These are phyloP conservation scores for Trichoderma gracile DNA, from an alignment of 2,329 filamentous ascomycete species.

Conservation along the genomic window DNA sequence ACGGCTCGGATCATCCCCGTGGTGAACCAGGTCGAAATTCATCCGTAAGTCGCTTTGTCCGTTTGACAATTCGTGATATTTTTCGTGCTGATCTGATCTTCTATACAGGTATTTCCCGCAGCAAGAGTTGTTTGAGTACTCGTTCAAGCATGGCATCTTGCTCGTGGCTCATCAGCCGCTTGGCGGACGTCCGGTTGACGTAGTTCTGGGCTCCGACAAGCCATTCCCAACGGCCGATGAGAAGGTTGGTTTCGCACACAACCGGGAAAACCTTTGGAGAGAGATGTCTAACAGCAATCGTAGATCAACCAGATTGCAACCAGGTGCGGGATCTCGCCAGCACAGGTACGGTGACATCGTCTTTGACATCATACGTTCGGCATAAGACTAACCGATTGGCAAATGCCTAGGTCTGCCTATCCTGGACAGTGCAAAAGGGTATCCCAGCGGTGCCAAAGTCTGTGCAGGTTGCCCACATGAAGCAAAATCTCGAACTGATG, in stretches of 20 bases:
- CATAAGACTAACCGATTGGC: too few relatives aligned
- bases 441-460: conserved; percentile 4
- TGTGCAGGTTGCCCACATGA: background rate
- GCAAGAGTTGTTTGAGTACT: conserved; percentile 8
- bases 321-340: background rate
- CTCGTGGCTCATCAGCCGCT: conserved; percentile 16
- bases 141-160: background rate
- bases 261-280: background rate
- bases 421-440: conserved; percentile 14
- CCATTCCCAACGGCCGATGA: conserved; percentile 5
- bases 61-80: background rate
- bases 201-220: conserved; percentile 2
- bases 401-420: conserved; percentile 12
- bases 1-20: background rate
- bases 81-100: background rate
- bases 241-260: background rate
- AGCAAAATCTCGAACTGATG: background rate
- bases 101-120: conserved; percentile 3
- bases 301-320: conserved; percentile 3
- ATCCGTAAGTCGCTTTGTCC: background rate
- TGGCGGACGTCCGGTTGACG: background rate
- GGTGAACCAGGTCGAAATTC: conserved; percentile 13
- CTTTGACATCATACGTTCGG: background rate
- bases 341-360: background rate
- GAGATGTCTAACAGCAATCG: background rate